Evolutionary conservation across 352 stramenopile species (phyloP), one percentile per base, ranked within the genome.

Genomic region (Globisporangium barbulae): DNA sequence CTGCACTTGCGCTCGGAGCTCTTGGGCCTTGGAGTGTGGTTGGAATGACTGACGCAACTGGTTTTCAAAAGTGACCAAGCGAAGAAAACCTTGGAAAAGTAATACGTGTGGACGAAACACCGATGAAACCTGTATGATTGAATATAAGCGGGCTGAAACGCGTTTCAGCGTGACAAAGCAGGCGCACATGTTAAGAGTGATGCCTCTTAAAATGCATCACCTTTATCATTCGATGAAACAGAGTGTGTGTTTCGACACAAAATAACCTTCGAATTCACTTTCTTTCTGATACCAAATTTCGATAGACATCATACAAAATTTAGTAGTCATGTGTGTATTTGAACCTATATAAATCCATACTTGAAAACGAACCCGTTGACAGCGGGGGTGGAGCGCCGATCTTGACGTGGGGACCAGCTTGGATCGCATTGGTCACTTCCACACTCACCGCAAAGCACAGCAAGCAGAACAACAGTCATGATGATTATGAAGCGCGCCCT

Each of bases 401-500:
- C 45, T 52, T 52, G n/a, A 52, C 45, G 45, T 52, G 45, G n/a
- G 8, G 45, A 30, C 21, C 45, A 52, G n/a, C 19, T 28, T 30
- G 45, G 21, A 12, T 25, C 45, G 17, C 42, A 48, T 48, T 48
- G 42, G 42, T 22, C 42, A 48, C 42, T 25, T 52, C n/a, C 45
- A 52, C 45, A 52, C 45, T 30, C 45, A n/a, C 45, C 45, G 31
- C 8, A n/a, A 12, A 52, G n/a, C 30, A 25, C 17, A 28, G 9
- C n/a, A 52, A 41, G 35, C 10, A 41, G 25, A 9, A 2, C 41
- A 52, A 13, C 45, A 49, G n/a, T 19, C 42, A 54, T 47, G 53
- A 59, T 47, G 53, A 47, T 59, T 8, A 59, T 47, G 53, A 59
- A 59, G 53, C 52, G 57, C 44, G 33, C 47, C 1, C 41, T 59